Conservation (phyloP, 2,329 filamentous ascomycete species). For the Calonectria montana region DNA sequence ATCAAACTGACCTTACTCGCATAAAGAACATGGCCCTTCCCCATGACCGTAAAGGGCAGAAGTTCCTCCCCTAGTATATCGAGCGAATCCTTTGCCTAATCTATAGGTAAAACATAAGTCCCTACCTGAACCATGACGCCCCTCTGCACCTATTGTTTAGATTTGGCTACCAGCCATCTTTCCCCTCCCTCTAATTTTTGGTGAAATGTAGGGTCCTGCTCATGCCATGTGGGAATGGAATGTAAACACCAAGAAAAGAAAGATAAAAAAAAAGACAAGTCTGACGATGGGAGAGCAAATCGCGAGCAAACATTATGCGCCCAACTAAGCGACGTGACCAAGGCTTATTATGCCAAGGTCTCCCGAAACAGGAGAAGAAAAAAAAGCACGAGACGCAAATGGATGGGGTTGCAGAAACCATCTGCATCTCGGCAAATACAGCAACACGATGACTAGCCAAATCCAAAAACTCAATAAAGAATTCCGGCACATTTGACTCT, state of each 20-base stretch:
- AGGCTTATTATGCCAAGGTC: background rate
- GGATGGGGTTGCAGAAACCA: background rate
- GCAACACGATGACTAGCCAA: background rate
- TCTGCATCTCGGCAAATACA: background rate
- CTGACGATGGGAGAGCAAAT: background rate
- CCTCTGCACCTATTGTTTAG: background rate
- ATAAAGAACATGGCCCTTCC: background rate
- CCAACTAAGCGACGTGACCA: background rate
- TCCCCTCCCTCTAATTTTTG: background rate
- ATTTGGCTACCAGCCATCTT: background rate
- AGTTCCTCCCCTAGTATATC: background rate
- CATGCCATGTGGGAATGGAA: background rate
- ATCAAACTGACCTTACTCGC: background rate
- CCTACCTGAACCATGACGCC: constrained; percentile 16
- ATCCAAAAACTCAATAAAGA: background rate
- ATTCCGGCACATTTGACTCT: background rate
- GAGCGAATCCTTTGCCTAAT: background rate
- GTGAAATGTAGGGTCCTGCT: background rate
- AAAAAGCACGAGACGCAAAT: no score
- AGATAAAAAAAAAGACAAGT: background rate
- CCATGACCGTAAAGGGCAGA: background rate
- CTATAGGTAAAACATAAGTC: background rate
- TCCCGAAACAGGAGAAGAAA: background rate
- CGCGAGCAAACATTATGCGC: background rate
- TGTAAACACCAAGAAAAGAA: background rate